These are phyloP conservation scores for Trichoderma polysporum DNA, from an alignment of 2,329 filamentous ascomycete species.

Conservation along the genomic window DNA sequence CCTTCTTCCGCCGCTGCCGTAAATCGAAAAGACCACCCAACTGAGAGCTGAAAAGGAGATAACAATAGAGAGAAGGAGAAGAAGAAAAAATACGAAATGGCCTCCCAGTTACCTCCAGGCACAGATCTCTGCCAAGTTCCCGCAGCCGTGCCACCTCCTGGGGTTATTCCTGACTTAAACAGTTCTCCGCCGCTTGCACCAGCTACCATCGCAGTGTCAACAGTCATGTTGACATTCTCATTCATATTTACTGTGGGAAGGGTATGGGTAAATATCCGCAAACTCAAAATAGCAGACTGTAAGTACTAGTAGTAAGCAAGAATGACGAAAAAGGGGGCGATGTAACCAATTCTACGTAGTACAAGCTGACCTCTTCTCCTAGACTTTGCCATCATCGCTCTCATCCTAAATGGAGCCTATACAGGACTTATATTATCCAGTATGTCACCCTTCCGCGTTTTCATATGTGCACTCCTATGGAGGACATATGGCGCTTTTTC, in stretches of 20 bases:
- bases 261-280: not conserved
- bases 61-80: not conserved
- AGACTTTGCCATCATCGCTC: slow-evolving; percentile 4
- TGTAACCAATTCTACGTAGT: not conserved
- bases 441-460: not conserved
- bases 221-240: not conserved
- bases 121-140: slow-evolving; percentile 3
- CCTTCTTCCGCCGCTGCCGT: not conserved
- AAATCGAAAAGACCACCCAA: not conserved
- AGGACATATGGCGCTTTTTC: not conserved
- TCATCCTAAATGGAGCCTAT: not conserved
- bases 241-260: not conserved
- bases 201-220: not conserved
- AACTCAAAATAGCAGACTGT: not conserved
- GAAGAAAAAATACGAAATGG: not conserved
- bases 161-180: not conserved
- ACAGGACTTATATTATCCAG: not conserved
- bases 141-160: not conserved
- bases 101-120: not conserved
- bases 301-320: not conserved
- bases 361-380: not conserved
- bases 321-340: not conserved
- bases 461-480: not conserved
- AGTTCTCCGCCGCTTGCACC: not conserved
- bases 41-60: not conserved